Evolutionary conservation across 2,329 filamentous ascomycete species (phyloP).

Genomic region (Cladosporium sp.): DNA sequence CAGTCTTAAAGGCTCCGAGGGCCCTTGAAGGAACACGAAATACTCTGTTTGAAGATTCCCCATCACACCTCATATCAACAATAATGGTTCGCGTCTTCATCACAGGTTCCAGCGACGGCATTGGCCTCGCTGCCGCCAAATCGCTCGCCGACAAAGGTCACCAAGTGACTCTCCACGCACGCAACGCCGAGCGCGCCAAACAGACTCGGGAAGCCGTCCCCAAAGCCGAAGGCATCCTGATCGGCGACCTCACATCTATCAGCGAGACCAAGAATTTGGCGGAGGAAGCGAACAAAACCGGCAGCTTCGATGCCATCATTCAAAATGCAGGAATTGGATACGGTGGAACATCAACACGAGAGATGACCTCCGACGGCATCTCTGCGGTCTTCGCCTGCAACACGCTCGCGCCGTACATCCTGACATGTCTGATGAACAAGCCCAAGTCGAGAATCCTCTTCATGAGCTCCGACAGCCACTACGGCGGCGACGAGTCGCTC

Average conservation of each 20-base stretch:
- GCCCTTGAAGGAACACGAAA: no score
- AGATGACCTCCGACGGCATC: slow-evolving; percentile 40
- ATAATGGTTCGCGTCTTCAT: slow-evolving; percentile 40
- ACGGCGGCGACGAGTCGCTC: slow-evolving; percentile 39
- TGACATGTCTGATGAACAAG: slow-evolving; percentile 45
- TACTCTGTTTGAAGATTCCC: not conserved
- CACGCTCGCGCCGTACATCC: slow-evolving; percentile 51
- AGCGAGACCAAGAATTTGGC: slow-evolving; percentile 49
- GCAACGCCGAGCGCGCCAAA: slow-evolving; percentile 43
- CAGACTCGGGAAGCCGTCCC: slow-evolving; percentile 47
- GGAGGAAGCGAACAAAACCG: slow-evolving; percentile 44
- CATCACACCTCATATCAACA: slow-evolving; percentile 7
- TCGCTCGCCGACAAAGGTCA: slow-evolving; percentile 48
- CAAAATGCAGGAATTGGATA: slow-evolving; percentile 44
- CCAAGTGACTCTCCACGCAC: slow-evolving; percentile 51
- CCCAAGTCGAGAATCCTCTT: slow-evolving; percentile 46
- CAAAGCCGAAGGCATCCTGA: slow-evolving; percentile 44
- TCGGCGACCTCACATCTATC: slow-evolving; percentile 49
- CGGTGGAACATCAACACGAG: slow-evolving; percentile 31
- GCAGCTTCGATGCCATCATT: slow-evolving; percentile 50
- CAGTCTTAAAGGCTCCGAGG: no score
- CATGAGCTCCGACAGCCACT: slow-evolving; percentile 48
- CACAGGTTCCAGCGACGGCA: slow-evolving; percentile 54
- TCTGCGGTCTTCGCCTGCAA: slow-evolving; percentile 51
- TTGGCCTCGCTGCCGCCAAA: slow-evolving; percentile 48